Evolutionary conservation across 805 yeast genomes (phyloP), one percentile per base, ranked within the genome.

Genomic region (Metschnikowia santaceciliae): DNA sequence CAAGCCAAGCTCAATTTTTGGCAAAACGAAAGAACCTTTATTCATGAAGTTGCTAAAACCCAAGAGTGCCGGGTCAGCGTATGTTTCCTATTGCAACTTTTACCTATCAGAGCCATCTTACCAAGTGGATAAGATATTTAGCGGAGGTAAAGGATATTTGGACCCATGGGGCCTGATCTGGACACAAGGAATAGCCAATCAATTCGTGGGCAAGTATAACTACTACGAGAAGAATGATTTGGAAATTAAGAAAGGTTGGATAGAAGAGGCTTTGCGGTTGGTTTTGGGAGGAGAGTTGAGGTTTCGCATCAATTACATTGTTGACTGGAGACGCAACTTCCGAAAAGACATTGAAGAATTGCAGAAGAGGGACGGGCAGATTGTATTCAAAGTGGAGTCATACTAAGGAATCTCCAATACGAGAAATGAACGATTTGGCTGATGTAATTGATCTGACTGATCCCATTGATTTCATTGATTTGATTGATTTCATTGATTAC

Each of bases 251-350:
- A 49, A 58, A n/a, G 53, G 48, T 13, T 72, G 77, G 77, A 55
- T 72, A 4, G 49, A 51, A 14, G 72, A 72, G 53, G 76, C 70
- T 1, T 61, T 69, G 23, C 53, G 56, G 22, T 50, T 67, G 19
- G 52, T 70, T 7, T 47, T 64, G 23, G 54, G 57, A 2, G 65
- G 65, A 8, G 65, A 64, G 47, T 51, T 74, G 37, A 64, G 62
- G 53, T 64, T 71, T 49, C 58, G 60, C 39, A 58, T 73, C 32
- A 71, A 70, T 52, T 59, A 58, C 20, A 61, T 54, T 39, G 49
- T 59, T 8, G 78, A 74, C 53, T 74, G 78, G 78, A 60, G 76
- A 52, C 62, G 63, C 47, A 63, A 66, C 47, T 69, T 65, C 55
- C 64, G 63, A 44, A 49, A 60, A n/a, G 59, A 59, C 38, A 61